Conservation (phyloP, 2,329 filamentous ascomycete genomes). For the Lecanosticta acicola region DNA sequence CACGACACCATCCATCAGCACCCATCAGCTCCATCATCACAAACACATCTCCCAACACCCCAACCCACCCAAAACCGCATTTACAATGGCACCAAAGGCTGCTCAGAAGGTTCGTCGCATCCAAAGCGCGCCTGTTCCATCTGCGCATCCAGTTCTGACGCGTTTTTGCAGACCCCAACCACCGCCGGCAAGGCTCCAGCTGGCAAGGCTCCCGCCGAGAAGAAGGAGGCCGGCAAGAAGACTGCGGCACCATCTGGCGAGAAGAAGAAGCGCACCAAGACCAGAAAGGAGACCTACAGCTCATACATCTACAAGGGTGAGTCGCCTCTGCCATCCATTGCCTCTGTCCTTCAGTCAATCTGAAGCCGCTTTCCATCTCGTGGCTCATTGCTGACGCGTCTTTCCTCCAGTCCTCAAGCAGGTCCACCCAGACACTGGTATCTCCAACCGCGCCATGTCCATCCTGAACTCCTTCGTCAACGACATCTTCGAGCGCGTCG, state of each 20-base stretch:
- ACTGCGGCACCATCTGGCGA: slow-evolving; percentile 84
- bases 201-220: slow-evolving; percentile 79
- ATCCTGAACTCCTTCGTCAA: slow-evolving; percentile 99
- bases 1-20: slow-evolving; percentile 27
- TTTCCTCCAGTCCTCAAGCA: slow-evolving; percentile 82
- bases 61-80: slow-evolving; percentile 27
- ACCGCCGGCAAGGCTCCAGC: slow-evolving; percentile 87
- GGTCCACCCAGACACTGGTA: slow-evolving; percentile 99
- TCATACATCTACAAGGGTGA: slow-evolving; percentile 99
- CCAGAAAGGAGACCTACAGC: slow-evolving; percentile 99
- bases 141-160: slow-evolving; percentile 19
- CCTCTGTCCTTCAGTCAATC: slow-evolving; percentile 15
- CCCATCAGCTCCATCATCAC: slow-evolving; percentile 30
- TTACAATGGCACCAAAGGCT: slow-evolving; percentile 93
- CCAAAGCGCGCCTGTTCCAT: slow-evolving; percentile 8
- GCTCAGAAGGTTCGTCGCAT: slow-evolving; percentile 62
- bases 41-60: slow-evolving; percentile 29
- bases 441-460: slow-evolving; percentile 99
- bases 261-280: slow-evolving; percentile 99
- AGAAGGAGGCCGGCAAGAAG: slow-evolving; percentile 99
- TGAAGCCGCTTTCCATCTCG: slow-evolving; percentile 2
- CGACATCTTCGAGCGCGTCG: slow-evolving; percentile 99
- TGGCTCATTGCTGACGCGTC: slow-evolving; percentile 36
- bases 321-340: slow-evolving; percentile 31
- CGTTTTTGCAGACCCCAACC: slow-evolving; percentile 63